These are phyloP conservation scores for Microcera coccophila DNA, from an alignment of 2,329 filamentous ascomycete species.

Conservation along the genomic window DNA sequence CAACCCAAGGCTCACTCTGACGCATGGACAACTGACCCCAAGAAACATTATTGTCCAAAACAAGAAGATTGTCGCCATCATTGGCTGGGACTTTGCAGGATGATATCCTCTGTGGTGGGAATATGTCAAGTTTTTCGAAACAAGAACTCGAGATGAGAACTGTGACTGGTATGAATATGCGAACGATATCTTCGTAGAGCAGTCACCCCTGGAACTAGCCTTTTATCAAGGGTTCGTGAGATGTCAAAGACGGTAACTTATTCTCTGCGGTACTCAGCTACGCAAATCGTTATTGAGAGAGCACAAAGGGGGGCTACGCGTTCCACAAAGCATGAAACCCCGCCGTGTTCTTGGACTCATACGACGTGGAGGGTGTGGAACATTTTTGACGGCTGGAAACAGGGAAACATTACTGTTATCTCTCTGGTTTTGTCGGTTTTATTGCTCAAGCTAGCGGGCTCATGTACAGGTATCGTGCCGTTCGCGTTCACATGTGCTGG, in stretches of 20 bases:
- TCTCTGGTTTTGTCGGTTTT: too few relatives aligned
- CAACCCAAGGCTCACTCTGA: constrained; percentile 17
- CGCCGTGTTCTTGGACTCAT: too few relatives aligned
- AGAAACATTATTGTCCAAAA: constrained; percentile 29
- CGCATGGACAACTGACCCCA: constrained; percentile 27
- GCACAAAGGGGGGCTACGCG: too few relatives aligned
- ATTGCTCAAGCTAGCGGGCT: too few relatives aligned
- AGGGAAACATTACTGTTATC: too few relatives aligned
- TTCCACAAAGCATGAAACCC: too few relatives aligned
- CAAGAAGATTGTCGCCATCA: constrained; percentile 21
- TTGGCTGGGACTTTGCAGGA: constrained; percentile 32
- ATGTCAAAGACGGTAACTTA: constrained; percentile 25
- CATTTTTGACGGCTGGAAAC: too few relatives aligned
- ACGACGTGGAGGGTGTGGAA: too few relatives aligned
- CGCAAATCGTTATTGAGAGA: too few relatives aligned
- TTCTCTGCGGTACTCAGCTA: too few relatives aligned
- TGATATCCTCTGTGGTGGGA: constrained; percentile 35
- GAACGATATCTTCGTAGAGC: constrained; percentile 24
- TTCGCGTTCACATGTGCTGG: too few relatives aligned
- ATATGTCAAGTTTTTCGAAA: constrained; percentile 34
- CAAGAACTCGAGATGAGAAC: constrained; percentile 23
- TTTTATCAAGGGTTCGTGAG: constrained; percentile 30
- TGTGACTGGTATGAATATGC: constrained; percentile 32
- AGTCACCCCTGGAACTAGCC: constrained; percentile 25
- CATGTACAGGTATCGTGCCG: too few relatives aligned